A percentile compares a stretch with the other conserved stretches of the same genome.
Conservation (phyloP, 345 rosid species). For the Erysimum cheiranthoides region DNA sequence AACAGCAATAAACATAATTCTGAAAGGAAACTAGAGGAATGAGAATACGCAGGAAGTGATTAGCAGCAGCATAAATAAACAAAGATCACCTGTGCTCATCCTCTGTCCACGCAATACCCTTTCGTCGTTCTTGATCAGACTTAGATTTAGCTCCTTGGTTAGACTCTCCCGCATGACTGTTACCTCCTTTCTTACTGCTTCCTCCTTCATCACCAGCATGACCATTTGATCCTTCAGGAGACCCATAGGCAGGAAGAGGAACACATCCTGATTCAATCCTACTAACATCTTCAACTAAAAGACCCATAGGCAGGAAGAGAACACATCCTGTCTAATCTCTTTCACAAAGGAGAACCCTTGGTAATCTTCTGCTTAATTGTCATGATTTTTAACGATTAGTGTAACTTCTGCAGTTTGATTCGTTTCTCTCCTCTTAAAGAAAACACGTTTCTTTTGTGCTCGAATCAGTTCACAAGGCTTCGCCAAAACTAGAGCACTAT, state of each 20-base stretch:
- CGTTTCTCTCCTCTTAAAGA: no score
- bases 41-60: constrained; percentile 29
- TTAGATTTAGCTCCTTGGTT: constrained; percentile 85
- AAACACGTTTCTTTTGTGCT: no score
- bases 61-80: constrained; percentile 20
- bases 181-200: constrained; percentile 71
- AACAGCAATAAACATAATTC: neutral
- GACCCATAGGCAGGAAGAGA: no score
- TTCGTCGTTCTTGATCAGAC: constrained; percentile 93
- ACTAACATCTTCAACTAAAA: constrained; percentile 79
- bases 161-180: constrained; percentile 61
- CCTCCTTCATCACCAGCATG: constrained; percentile 76
- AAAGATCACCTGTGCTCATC: constrained; percentile 84
- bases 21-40: neutral
- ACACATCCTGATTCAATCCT: constrained; percentile 90
- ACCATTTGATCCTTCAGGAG: constrained; percentile 64
- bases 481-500: constrained; percentile 77
- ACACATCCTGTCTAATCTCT: constrained; percentile 81
- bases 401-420: no score
- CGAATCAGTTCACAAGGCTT: constrained; percentile 40
- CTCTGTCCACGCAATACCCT: constrained; percentile 99
- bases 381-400: neutral
- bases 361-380: constrained; percentile 44
- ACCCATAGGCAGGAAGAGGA: constrained; percentile 75
- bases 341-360: constrained; percentile 81